Evolutionary conservation across 768 basidiomycete genomes (phyloP).

Genomic region (Psilocybe cubensis): DNA sequence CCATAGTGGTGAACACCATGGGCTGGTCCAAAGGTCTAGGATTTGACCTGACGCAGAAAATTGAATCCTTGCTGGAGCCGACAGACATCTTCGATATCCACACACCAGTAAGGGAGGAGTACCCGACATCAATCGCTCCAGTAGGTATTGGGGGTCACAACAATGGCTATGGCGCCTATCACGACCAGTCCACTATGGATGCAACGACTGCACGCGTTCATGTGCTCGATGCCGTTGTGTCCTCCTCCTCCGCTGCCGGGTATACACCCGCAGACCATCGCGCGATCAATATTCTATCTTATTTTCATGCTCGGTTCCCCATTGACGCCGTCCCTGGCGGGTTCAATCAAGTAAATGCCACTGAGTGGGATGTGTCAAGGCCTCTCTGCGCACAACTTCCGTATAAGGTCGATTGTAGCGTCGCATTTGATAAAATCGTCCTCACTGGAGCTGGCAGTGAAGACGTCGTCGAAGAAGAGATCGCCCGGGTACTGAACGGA

Average conservation of each 20-base stretch:
- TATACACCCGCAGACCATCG: slow-evolving; percentile 72
- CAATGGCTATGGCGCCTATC: slow-evolving; percentile 14
- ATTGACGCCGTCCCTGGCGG: slow-evolving; percentile 11
- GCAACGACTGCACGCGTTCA: slow-evolving; percentile 33
- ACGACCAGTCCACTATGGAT: slow-evolving; percentile 7
- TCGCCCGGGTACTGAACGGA: slow-evolving; percentile 75
- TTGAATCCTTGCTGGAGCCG: slow-evolving; percentile 69
- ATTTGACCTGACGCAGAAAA: slow-evolving; percentile 69
- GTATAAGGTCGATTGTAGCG: slow-evolving; percentile 65
- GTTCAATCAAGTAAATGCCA: slow-evolving; percentile 40
- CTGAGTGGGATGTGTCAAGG: slow-evolving; percentile 64
- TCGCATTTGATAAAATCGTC: slow-evolving; percentile 65
- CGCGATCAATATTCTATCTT: slow-evolving; percentile 70
- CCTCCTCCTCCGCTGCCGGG: slow-evolving; percentile 45
- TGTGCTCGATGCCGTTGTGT: slow-evolving; percentile 47
- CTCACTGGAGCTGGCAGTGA: slow-evolving; percentile 78
- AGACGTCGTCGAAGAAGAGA: slow-evolving; percentile 74
- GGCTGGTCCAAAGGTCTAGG: slow-evolving; percentile 97
- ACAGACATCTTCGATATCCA: slow-evolving; percentile 62
- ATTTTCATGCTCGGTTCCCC: slow-evolving; percentile 64
- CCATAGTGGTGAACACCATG: slow-evolving; percentile 94
- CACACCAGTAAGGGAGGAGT: slow-evolving; percentile 28
- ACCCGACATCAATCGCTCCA: slow-evolving; percentile 12
- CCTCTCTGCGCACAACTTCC: slow-evolving; percentile 75
- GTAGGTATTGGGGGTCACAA: neutral